Base-by-base conservation (phyloP, 202 grass and related monocot genomes). In the Eragrostis tef region DNA sequence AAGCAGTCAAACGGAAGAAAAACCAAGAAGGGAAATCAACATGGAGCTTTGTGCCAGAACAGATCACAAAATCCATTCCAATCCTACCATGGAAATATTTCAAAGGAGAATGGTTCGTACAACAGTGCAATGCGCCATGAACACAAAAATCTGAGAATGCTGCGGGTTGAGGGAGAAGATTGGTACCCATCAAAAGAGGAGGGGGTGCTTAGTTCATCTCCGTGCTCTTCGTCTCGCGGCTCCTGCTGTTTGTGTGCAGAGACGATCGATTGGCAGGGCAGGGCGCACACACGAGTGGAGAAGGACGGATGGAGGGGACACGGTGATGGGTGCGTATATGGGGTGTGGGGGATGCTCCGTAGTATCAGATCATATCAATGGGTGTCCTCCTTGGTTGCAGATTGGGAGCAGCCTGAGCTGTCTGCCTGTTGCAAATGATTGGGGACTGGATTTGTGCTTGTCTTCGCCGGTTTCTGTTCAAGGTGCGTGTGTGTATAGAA, bases 121-220 rank as follows among this genome's bases (percentile, higher is more conserved):
- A n/a, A 2, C 13, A 74, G 24, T 22, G 27, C 47, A 47, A 5
- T 11, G 10, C 22, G 12, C 64, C 58, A 60, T 7, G 22, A 29
- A 69, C 77, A 48, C 0, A 59, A 58, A 22, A 29, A 0, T 6
- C 13, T 63, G 54, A 22, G 3, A 14, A 64, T 21, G 16, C 17
- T 11, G 39, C 1, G 10, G 3, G 9, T 36, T 34, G 61, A 64
- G 57, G 27, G 14, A 11, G 46, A 45, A 45, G 3, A 47, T 22
- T 0, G 8, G 22, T 70, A 90, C 74, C 88, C 88, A 86, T 86
- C 48, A 71, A 71, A 77, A 78, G 34, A 61, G 17, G 67, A 11
- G 57, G n/a, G n/a, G 51, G 7, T 2, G 17, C 6, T 4, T 5
- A 9, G 3, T 9, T 20, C 5, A 74, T 74, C 70, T 3, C 17